These are phyloP conservation scores for Suillus tomentosus DNA, from an alignment of 768 basidiomycete species.

Conservation along the genomic window DNA sequence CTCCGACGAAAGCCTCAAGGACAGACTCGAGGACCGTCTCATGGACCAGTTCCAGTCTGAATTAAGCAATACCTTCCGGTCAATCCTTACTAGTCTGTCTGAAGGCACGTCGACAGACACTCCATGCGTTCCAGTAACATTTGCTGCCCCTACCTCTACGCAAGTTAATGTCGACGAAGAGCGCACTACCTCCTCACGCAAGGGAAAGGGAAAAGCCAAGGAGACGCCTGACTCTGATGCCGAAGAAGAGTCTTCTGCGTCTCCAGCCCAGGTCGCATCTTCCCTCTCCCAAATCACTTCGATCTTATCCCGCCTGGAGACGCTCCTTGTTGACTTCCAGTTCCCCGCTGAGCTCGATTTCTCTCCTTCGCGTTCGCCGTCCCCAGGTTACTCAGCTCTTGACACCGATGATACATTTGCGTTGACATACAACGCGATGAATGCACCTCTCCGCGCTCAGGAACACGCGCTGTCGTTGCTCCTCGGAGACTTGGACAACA, in stretches of 20 bases:
- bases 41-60: conserved; percentile 15
- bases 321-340: conserved; percentile 40
- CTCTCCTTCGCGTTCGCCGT: conserved; percentile 22
- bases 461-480: conserved; percentile 61
- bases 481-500: conserved; percentile 56
- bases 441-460: conserved; percentile 62
- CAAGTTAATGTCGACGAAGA: not conserved
- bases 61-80: conserved; percentile 5
- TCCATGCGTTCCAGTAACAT: conserved; percentile 8
- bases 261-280: conserved; percentile 6
- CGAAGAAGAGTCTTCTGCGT: conserved; percentile 18
- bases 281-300: conserved; percentile 42
- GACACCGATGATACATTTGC: conserved; percentile 25
- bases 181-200: conserved; percentile 5
- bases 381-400: conserved; percentile 13
- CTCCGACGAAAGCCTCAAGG: conserved; percentile 4
- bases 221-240: conserved; percentile 16
- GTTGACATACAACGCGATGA: conserved; percentile 58
- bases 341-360: conserved; percentile 37
- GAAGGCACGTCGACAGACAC: not conserved
- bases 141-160: not conserved
- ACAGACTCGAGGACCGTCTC: conserved; percentile 10
- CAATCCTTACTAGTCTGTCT: conserved; percentile 7
- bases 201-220: conserved; percentile 44
- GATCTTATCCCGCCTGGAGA: conserved; percentile 44